Conservation (phyloP, 2,329 filamentous ascomycete genomes). For the Aspergillus pseudonomiae region DNA sequence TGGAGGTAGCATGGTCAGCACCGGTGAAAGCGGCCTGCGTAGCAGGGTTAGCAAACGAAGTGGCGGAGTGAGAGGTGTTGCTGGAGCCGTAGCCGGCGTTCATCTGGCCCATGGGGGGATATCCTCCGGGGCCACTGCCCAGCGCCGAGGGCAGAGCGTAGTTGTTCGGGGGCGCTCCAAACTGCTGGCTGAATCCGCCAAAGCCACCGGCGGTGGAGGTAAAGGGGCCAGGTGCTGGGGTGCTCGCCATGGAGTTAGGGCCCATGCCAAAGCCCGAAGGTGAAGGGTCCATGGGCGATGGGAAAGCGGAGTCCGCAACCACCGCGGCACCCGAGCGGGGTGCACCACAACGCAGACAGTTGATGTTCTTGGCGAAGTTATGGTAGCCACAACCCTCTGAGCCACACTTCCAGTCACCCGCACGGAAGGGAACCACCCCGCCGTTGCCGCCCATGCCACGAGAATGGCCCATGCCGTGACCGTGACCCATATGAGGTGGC, state of each 20-base stretch:
- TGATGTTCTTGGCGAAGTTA: slow-evolving; percentile 99
- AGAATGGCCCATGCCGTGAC: slow-evolving; percentile 60
- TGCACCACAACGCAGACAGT: slow-evolving; percentile 92
- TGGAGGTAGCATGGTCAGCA: slow-evolving; percentile 78
- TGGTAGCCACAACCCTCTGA: slow-evolving; percentile 97
- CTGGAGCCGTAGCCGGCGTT: slow-evolving; percentile 79
- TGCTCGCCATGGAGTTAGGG: slow-evolving; percentile 83
- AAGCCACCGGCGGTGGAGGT: slow-evolving; percentile 71
- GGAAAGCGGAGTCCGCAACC: slow-evolving; percentile 89
- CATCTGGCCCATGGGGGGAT: slow-evolving; percentile 68
- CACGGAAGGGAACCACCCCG: slow-evolving; percentile 92
- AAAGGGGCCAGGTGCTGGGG: slow-evolving; percentile 76
- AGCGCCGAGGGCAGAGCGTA: slow-evolving; percentile 88
- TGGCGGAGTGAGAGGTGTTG: slow-evolving; percentile 77
- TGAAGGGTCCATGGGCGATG: slow-evolving; percentile 86
- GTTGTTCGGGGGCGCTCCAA: slow-evolving; percentile 77
- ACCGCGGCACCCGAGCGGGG: slow-evolving; percentile 92
- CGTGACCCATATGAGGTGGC: slow-evolving; percentile 71
- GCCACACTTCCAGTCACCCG: slow-evolving; percentile 98
- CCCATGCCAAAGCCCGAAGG: slow-evolving; percentile 82
- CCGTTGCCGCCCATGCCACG: slow-evolving; percentile 72
- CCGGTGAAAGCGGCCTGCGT: slow-evolving; percentile 94
- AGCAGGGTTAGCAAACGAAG: slow-evolving; percentile 88
- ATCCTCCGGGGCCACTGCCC: slow-evolving; percentile 75
- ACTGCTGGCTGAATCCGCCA: slow-evolving; percentile 73